Evolutionary conservation across 208 protist genomes (phyloP).

Genomic region (Crithidia mellificae): DNA sequence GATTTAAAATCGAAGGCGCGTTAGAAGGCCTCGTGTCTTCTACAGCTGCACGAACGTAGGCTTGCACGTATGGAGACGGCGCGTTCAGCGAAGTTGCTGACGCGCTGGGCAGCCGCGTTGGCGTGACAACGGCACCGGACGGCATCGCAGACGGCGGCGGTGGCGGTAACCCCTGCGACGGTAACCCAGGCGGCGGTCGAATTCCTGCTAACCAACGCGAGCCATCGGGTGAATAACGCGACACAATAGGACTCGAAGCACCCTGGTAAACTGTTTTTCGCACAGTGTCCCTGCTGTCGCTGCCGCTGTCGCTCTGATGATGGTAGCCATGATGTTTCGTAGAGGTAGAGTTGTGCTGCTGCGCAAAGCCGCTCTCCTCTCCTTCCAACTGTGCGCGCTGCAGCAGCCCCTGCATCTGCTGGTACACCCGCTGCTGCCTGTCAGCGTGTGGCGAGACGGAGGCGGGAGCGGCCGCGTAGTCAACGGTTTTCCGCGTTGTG

Average conservation of each 20-base stretch:
- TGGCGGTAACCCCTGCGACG: too few relatives aligned
- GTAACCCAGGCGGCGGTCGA: conserved; percentile 3
- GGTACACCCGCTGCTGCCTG: conserved; percentile 41
- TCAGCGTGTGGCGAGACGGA: conserved; percentile 6
- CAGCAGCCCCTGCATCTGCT: conserved; percentile 40
- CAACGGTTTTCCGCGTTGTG: background rate
- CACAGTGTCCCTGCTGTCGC: too few relatives aligned
- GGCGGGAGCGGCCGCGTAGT: background rate
- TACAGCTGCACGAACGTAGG: conserved; percentile 2
- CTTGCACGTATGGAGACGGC: conserved; percentile 12
- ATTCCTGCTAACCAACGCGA: conserved; percentile 8
- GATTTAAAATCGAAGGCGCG: background rate
- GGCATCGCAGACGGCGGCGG: background rate
- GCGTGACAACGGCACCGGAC: background rate
- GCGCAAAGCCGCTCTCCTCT: background rate
- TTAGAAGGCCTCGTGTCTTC: background rate
- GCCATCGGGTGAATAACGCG: conserved; percentile 10
- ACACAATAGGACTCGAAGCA: background rate
- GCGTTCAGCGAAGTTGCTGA: background rate
- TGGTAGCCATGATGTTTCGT: too few relatives aligned
- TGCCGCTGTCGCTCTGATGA: background rate
- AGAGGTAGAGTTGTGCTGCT: too few relatives aligned
- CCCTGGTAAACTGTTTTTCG: too few relatives aligned
- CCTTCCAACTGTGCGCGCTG: conserved; percentile 1
- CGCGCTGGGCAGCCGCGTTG: background rate